phyloP scores from a whole-genome alignment of 2,329 filamentous ascomycete genomes.

The Colletotrichum tropicale region DNA sequence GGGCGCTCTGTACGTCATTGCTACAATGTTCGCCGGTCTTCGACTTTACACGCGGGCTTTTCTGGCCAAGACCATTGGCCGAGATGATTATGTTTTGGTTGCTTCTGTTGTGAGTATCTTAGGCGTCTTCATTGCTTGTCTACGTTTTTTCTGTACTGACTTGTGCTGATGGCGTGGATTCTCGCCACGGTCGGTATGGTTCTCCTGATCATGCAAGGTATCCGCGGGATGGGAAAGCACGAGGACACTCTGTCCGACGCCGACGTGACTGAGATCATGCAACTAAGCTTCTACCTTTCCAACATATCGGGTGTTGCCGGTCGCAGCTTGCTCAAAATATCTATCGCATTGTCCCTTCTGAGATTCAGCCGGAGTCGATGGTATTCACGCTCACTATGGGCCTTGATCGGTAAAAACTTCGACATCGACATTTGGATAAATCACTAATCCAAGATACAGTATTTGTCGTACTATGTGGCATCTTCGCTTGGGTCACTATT shows the following conservation, averaged over 20 bases:
- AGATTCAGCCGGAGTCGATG: not conserved
- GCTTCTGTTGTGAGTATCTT: not conserved
- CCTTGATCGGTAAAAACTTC: not conserved
- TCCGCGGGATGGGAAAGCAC: not conserved
- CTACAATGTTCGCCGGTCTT: not conserved
- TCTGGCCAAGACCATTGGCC: not conserved
- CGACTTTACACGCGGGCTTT: not conserved
- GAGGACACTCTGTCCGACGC: not conserved
- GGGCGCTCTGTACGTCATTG: not conserved
- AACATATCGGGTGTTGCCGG: not conserved
- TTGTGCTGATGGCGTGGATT: not conserved
- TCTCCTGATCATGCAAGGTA: not conserved
- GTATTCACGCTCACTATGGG: not conserved
- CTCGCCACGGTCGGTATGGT: not conserved
- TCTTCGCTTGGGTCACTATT: not conserved
- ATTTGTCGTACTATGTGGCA: not conserved
- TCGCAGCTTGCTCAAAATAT: not conserved
- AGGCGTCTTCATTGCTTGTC: not conserved
- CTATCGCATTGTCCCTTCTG: not conserved
- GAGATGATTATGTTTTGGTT: not conserved
- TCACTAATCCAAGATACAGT: fast-evolving
- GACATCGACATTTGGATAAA: not conserved
- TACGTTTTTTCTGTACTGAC: not conserved
- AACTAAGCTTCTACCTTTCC: not conserved
- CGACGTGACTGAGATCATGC: not conserved